These are phyloP conservation scores for Vitis riparia DNA, from an alignment of 164 flowering plant species.

Conservation along the genomic window DNA sequence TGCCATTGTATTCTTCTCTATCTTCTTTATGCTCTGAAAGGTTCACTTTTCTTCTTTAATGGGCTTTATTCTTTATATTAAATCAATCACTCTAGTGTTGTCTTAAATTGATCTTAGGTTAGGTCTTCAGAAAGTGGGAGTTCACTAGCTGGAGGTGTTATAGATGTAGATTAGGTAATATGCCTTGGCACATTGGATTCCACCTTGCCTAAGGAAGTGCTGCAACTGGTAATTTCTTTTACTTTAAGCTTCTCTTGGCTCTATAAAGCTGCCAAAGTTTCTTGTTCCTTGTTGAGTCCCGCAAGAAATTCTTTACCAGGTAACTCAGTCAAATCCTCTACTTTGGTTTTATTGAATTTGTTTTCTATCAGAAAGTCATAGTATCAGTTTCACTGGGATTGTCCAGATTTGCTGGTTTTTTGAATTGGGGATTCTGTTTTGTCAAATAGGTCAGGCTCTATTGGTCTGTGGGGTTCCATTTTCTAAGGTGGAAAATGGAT, in stretches of 20 bases:
- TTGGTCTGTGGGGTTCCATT: neutral
- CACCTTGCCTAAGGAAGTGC: neutral
- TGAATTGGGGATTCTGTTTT: neutral
- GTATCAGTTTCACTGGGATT: neutral
- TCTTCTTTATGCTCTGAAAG: slow-evolving; percentile 3
- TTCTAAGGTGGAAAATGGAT: neutral
- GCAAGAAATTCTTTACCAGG: slow-evolving; percentile 5
- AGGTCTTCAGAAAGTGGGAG: neutral
- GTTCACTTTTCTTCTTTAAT: neutral
- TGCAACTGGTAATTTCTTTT: neutral
- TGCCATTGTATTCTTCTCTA: slow-evolving; percentile 3
- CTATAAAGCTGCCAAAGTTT: slow-evolving; percentile 4
- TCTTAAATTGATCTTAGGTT: neutral
- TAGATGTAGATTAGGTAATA: neutral
- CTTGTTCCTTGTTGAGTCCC: slow-evolving; percentile 3
- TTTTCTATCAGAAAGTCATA: neutral
- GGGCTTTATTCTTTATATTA: neutral
- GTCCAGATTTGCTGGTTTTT: neutral
- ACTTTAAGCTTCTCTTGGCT: slow-evolving; percentile 5
- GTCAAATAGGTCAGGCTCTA: neutral
- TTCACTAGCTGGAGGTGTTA: neutral
- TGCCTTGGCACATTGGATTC: slow-evolving; percentile 3
- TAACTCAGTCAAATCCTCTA: neutral
- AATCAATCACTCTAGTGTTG: neutral
- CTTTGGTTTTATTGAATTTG: neutral